Evolutionary conservation across 2,329 filamentous ascomycete species (phyloP), one percentile per base, ranked within the genome.

Genomic region (Hysterium pulicare): DNA sequence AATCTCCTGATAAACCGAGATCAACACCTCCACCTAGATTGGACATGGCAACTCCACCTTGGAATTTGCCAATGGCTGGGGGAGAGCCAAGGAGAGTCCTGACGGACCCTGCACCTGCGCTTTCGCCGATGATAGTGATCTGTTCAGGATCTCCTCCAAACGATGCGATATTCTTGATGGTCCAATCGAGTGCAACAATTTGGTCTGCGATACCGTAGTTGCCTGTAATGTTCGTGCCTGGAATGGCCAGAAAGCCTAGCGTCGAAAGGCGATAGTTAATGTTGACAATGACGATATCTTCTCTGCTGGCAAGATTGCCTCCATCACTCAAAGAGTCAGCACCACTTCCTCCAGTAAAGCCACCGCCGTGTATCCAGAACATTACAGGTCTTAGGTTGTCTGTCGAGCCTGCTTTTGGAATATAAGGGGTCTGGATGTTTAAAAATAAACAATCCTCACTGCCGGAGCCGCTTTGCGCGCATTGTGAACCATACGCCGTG

Each of bases 191-290:
- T 2, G 75, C 62, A 20, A 73, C 68, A 11, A 77, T 67, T 58
- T 84, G 79, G 50, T 84, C 81, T 3, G 82, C 64, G 8, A 84
- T 58, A 0, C 82, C 82, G 2, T 64, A 76, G 51, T 85, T 84
- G 5, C 83, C 64, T 39, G 74, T 70, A 0, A 79, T 79, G 16
- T 37, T 11, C 13, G 22, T 8, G 4, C 34, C 34, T 33, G 78
- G 71, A 34, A 77, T 73, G 0, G 79, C 75, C 1, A 84, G 67
- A 47, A 83, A 84, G 0, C 81, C 81, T 51, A 74, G 74, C 0
- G 76, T 59, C 0, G 78, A 78, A 10, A 83, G 76, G 4, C 81
- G 72, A 54, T 79, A 78, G 50, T 74, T 77, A 38, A 80, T 75
- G 42, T 77, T 69, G 13, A 81, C 61, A 20, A 80, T 23, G 11